Conservation (phyloP, 1,284 basidiomycete species). For the Cystobasidium pallidum region DNA sequence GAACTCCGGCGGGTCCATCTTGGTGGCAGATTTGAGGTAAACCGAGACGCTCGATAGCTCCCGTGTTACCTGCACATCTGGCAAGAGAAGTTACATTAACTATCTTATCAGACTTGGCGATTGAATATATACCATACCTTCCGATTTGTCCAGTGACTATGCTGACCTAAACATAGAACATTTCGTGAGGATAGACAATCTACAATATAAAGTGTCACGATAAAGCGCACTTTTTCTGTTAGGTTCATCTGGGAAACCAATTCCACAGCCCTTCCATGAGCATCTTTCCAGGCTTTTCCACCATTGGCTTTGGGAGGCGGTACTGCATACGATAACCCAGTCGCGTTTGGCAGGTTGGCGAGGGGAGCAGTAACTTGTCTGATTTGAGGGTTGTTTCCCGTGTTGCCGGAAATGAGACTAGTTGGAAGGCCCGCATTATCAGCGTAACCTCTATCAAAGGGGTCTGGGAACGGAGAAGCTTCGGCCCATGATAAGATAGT, state of each 20-base stretch:
- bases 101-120: constrained; percentile 55
- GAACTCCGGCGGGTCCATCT: constrained; percentile 65
- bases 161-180: constrained; percentile 20
- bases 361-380: constrained; percentile 19
- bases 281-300: constrained; percentile 52
- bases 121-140: background rate
- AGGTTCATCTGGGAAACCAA: constrained; percentile 59
- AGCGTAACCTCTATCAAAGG: constrained; percentile 22
- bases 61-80: constrained; percentile 66
- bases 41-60: constrained; percentile 57
- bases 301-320: constrained; percentile 47
- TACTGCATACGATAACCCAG: constrained; percentile 35
- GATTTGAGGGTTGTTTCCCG: background rate
- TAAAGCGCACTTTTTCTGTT: constrained; percentile 55
- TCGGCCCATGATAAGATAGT: background rate
- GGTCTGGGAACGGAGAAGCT: constrained; percentile 20
- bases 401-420: background rate
- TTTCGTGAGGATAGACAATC: background rate
- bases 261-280: constrained; percentile 55
- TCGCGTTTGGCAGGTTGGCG: constrained; percentile 24
- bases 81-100: background rate
- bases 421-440: background rate
- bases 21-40: constrained; percentile 68
- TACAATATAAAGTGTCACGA: no score
- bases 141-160: constrained; percentile 45